Conservation (phyloP, 495 filamentous ascomycete genomes). For the Penicillium egyptiacum region DNA sequence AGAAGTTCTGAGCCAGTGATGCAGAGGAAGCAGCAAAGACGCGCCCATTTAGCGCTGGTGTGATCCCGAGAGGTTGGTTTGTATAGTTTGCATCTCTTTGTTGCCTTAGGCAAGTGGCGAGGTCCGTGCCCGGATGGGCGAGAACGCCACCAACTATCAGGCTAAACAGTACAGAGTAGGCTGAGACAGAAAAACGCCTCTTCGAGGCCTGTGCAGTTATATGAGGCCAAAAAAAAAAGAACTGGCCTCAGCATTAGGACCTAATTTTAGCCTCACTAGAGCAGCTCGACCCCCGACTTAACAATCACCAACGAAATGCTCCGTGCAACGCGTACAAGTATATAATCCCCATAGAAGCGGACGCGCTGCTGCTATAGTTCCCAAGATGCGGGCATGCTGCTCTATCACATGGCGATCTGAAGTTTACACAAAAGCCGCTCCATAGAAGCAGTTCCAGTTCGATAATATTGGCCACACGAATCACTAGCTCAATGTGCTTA, state of each 20-base stretch:
- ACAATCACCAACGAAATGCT: background rate
- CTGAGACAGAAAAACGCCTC: background rate
- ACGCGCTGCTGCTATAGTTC: background rate
- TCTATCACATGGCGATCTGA: background rate
- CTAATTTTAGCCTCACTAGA: background rate
- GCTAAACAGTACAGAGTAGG: background rate
- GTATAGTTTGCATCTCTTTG: background rate
- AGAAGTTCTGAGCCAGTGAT: background rate
- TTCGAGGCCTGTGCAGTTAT: background rate
- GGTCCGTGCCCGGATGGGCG: background rate
- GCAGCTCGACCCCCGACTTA: background rate
- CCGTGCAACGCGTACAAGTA: background rate
- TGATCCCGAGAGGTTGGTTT: background rate
- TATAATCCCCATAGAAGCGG: background rate
- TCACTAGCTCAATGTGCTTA: background rate
- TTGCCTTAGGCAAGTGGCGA: background rate
- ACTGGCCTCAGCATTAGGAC: background rate
- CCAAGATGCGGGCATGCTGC: background rate
- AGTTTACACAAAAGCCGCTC: background rate
- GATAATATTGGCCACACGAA: background rate
- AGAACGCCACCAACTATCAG: background rate
- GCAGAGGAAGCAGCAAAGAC: conserved; percentile 9
- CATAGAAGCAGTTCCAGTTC: background rate
- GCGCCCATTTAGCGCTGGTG: conserved; percentile 4
- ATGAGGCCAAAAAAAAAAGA: background rate